A percentile compares a stretch with the other conserved stretches of the same genome.
Evolutionary conservation across 441 rosid species (phyloP).

Genomic region (Arabidopsis lyrata): DNA sequence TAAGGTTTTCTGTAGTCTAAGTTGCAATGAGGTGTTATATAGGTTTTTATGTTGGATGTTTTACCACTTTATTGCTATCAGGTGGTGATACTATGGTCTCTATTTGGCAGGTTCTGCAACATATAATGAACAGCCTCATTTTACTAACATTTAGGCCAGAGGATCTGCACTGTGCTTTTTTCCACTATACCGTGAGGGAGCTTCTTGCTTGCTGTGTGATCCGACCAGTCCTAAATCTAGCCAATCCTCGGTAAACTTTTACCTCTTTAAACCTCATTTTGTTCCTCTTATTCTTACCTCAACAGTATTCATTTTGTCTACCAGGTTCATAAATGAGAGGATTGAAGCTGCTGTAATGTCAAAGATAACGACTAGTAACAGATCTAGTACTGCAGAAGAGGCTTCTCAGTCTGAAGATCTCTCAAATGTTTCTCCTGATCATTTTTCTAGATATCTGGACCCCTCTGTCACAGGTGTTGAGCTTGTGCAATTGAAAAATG

Average conservation of each 20-base stretch:
- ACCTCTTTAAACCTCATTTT: constrained; percentile 32
- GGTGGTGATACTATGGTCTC: constrained; percentile 38
- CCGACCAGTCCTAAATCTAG: constrained; percentile 92
- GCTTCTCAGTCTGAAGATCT: constrained; percentile 67
- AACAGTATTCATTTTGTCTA: constrained; percentile 36
- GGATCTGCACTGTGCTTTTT: constrained; percentile 88
- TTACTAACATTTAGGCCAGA: constrained; percentile 83
- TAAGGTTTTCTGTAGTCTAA: constrained; percentile 62
- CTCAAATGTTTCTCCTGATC: constrained; percentile 72
- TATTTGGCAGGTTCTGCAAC: constrained; percentile 87
- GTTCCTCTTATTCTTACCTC: constrained; percentile 31
- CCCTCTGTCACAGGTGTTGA: constrained; percentile 94
- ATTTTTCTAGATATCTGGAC: constrained; percentile 76
- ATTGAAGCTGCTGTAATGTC: constrained; percentile 79
- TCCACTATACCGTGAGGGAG: constrained; percentile 82
- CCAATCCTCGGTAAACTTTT: constrained; percentile 78
- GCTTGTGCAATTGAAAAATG: constrained; percentile 83
- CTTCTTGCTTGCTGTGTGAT: constrained; percentile 97
- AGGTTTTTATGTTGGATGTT: background rate
- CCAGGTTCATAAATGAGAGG: constrained; percentile 95
- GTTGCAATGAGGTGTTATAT: constrained; percentile 10
- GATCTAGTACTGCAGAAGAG: constrained; percentile 56
- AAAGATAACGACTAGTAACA: constrained; percentile 62
- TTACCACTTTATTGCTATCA: constrained; percentile 13
- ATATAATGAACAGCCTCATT: constrained; percentile 84